Base-by-base conservation (phyloP, 2,329 filamentous ascomycete species). In the Penicillium expansum region DNA sequence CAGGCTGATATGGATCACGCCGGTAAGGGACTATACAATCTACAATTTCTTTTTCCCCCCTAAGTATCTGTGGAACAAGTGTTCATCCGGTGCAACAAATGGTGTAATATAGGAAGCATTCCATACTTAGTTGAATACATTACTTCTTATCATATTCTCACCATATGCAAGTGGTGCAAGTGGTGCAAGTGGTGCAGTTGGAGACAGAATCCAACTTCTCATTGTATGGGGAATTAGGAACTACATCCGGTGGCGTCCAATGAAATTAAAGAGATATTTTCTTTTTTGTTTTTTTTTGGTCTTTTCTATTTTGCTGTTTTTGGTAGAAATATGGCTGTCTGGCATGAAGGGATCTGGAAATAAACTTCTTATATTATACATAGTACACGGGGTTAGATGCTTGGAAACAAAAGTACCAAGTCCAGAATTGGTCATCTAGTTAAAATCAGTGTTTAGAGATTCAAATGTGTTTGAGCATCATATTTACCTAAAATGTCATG, bases 181-280 rank as follows among this genome's bases (percentile, higher is more conserved):
- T 29, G 33, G n/a, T 52, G 33, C 20, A 42, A n/a, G 24, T 35
- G 37, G 20, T 54, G 29, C 37, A 43, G 11, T 22, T 50, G 35
- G 38, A 27, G 38, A 50, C 35, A 24, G 18, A 42, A 32, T 27
- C 11, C 35, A 32, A 44, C 22, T 37, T 47, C 30, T 45, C 30
- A 45, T 32, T 33, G 20, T 43, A 35, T 55, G 52, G 52, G 52
- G 52, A 50, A 55, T 20, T 50, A 27, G 30, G 16, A 22, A 55
- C 22, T 20, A 33, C 45, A 29, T 43, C 52, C 52, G 45, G 37
- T 43, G 48, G 48, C 29, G 52, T 55, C 45, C 52, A 55, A 55
- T 55, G 4, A 35, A 29, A 0, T 29, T 18, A 3, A 11, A 4
- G 22, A 1, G 20, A 11, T 38, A 3, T 32, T 29, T 32, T 37